Conservation (phyloP, 2,329 filamentous ascomycete species). For the Polytolypa hystricis region DNA sequence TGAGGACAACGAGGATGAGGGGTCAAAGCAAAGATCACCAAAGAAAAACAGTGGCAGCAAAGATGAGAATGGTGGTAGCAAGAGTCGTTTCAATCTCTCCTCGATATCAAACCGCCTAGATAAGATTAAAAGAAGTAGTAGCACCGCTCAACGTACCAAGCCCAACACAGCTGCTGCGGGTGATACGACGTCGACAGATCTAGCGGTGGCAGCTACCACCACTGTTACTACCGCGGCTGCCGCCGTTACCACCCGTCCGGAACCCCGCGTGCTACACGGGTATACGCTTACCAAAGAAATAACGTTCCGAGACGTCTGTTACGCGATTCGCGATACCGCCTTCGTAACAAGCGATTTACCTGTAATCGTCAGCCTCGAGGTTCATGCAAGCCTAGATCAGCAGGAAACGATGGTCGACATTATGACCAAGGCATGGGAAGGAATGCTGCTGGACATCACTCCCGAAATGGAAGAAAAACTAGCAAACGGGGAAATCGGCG, state of each 20-base stretch:
- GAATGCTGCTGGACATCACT: slow-evolving; percentile 56
- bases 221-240: slow-evolving; percentile 8
- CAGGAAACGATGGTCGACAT: slow-evolving; percentile 90
- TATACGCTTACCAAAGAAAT: slow-evolving; percentile 80
- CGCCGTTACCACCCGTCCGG: slow-evolving; percentile 22
- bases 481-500: slow-evolving; percentile 17
- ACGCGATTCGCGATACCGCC: slow-evolving; percentile 64
- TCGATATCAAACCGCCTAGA: slow-evolving; percentile 12
- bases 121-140: slow-evolving; percentile 1
- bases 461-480: slow-evolving; percentile 46
- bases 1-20: slow-evolving; percentile 13
- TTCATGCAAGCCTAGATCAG: slow-evolving; percentile 71
- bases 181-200: slow-evolving; percentile 14
- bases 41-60: slow-evolving; percentile 16
- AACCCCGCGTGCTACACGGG: slow-evolving; percentile 76
- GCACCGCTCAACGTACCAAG: neutral
- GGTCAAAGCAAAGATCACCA: neutral
- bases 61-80: slow-evolving; percentile 15
- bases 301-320: slow-evolving; percentile 76
- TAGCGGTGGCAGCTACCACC: slow-evolving; percentile 23
- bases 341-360: slow-evolving; percentile 68
- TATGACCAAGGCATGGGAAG: slow-evolving; percentile 80
- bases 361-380: slow-evolving; percentile 83
- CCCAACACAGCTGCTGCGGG: neutral
- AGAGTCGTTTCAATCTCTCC: slow-evolving; percentile 12